Conservation (phyloP, 352 stramenopile species). For the Globisporangium acanthophoron region DNA sequence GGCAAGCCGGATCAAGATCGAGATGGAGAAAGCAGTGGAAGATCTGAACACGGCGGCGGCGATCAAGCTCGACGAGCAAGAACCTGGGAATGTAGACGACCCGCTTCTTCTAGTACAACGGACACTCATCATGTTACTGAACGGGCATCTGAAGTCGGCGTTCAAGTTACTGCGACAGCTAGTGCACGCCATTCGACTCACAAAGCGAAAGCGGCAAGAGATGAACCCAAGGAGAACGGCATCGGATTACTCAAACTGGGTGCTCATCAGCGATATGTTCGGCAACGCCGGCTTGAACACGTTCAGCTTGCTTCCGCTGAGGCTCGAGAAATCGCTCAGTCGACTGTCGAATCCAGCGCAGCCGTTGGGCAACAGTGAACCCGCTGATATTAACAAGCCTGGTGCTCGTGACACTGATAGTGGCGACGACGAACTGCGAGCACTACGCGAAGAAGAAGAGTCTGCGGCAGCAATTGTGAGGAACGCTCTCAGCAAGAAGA, state of each 20-base stretch:
- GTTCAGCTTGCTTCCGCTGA: conserved; percentile 29
- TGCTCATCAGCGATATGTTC: conserved; percentile 43
- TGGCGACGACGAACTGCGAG: conserved; percentile 10
- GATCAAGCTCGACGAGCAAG: conserved; percentile 19
- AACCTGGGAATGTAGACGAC: conserved; percentile 10
- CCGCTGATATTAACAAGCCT: not conserved
- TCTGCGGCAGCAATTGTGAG: conserved; percentile 34
- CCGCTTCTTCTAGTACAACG: conserved; percentile 37
- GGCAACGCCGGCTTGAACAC: conserved; percentile 36
- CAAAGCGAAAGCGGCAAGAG: conserved; percentile 1
- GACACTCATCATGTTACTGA: conserved; percentile 46
- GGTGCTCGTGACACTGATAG: not conserved
- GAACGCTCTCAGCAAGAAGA: conserved; percentile 35
- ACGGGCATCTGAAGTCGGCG: conserved; percentile 44
- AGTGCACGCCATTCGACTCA: conserved; percentile 9
- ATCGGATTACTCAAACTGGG: conserved; percentile 3
- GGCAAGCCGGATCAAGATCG: conserved; percentile 32
- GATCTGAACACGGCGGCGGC: conserved; percentile 43
- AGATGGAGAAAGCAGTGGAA: conserved; percentile 45
- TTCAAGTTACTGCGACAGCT: conserved; percentile 42
- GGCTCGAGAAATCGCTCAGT: conserved; percentile 21
- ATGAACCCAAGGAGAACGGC: not conserved
- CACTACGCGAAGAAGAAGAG: conserved; percentile 27
- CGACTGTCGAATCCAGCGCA: conserved; percentile 2
- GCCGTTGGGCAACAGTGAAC: not conserved